Evolutionary conservation across 148 eudicot genomes (phyloP), one percentile per base, ranked within the genome.

Genomic region (Cornus controversa): DNA sequence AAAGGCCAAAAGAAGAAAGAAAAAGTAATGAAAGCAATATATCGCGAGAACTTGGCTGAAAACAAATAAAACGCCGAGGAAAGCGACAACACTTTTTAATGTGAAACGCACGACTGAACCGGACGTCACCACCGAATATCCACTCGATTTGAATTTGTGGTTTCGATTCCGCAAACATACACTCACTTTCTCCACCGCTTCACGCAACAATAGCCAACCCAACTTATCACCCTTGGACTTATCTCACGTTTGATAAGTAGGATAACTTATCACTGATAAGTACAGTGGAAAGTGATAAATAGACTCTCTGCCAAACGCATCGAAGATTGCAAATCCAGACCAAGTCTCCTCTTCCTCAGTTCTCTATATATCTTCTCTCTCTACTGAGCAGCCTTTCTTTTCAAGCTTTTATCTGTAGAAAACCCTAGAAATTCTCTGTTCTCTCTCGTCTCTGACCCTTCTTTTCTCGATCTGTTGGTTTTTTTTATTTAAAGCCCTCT

Each of bases 41-140:
- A 47, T 24, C 74, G 74, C 74, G 74, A 71, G 13, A 71, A 45
- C 34, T 31, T 71, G 6, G 74, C 14, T 10, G 66, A 72, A 25
- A 15, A 57, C 45, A 40, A 8, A 40, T 6, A 40, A 40, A 31
- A 31, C 34, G 34, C 34, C 4, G 34, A 31, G 4, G 34, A 31
- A 31, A 31, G 34, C 34, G 34, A 31, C 34, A 31, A 1, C 34
- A 31, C 34, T 31, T 29, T 29, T 31, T 31, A 31, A 31, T 31
- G 34, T 31, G 34, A 31, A 31, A 31, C 34, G 34, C 34, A 31
- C 66, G 70, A 20, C 70, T 15, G n/a, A 73, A 78, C 69, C 73
- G 87, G 90, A 87, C 85, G 82, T 80, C 68, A 84, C 83, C 53
- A 4, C 68, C 82, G 88, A 87, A 89, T 86, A 87, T 87, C 82